Percentiles rank a stretch among this genome's conserved stretches.
phyloP scores from a whole-genome alignment of 306 rosid species.

The Quercus mongolica region DNA sequence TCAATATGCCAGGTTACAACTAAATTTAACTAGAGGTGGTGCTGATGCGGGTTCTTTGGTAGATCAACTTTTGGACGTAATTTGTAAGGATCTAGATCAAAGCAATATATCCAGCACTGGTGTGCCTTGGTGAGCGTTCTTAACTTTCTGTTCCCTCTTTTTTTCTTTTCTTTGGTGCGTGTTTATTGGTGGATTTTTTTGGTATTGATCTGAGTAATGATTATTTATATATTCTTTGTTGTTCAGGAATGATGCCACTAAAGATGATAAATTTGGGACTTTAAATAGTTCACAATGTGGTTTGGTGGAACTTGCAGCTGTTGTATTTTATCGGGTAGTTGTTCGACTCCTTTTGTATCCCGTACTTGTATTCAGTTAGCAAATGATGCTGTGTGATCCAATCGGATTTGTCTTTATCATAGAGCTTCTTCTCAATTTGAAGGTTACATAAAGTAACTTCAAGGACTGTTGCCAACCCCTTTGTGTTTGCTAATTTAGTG shows the following conservation, averaged over 20 bases:
- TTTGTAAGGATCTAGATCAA: slow-evolving; percentile 91
- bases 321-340: slow-evolving; percentile 69
- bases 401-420: neutral
- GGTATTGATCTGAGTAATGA: slow-evolving; percentile 8
- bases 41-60: slow-evolving; percentile 60
- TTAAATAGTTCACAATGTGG: slow-evolving; percentile 65
- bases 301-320: slow-evolving; percentile 85
- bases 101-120: slow-evolving; percentile 47
- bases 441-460: neutral
- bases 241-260: slow-evolving; percentile 68
- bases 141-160: neutral
- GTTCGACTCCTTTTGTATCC: slow-evolving; percentile 17
- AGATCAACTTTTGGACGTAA: slow-evolving; percentile 77
- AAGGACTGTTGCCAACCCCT: neutral
- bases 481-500: neutral
- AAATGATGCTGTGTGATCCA: neutral
- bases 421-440: neutral
- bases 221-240: slow-evolving; percentile 16
- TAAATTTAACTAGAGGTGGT: slow-evolving; percentile 60
- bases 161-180: neutral
- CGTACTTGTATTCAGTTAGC: neutral
- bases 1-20: slow-evolving; percentile 69
- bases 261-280: slow-evolving; percentile 79
- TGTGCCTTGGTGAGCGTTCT: slow-evolving; percentile 53
- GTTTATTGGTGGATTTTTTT: slow-evolving; percentile 17